Evolutionary conservation across 2,329 filamentous ascomycete species (phyloP), one percentile per base, ranked within the genome.

Genomic region (Verticillium tricorpus): DNA sequence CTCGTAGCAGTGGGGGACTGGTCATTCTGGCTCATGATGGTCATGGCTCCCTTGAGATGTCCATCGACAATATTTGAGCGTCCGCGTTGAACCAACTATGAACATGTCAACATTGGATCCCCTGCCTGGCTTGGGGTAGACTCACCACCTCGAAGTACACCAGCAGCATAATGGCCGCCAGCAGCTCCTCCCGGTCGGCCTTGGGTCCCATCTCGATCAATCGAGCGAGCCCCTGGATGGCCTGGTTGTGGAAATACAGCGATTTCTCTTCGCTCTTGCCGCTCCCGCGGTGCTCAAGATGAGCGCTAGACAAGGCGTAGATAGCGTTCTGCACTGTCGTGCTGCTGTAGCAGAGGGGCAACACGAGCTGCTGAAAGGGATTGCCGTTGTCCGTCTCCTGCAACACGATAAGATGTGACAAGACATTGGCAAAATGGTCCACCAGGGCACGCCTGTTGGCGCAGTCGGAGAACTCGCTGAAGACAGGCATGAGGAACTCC

Each of bases 291-390:
- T 85, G 92, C 66, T 94, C 90, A 62, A 96, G 78, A 71, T 97
- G 95, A 62, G 93, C 94, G 61, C 90, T 91, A 0, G 92, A 86
- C 8, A 97, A 78, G 0, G 93, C 92, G 62, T 91, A 93, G 63
- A 97, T 89, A 11, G 93, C 92, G 70, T 95, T 92, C 73, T 91
- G 90, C 4, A 97, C 82, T 1, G 85, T 81, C 0, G 77, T 76
- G 68, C 83, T 85, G 54, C 71, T 76, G 57, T 81, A 77, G 2
- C 83, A 85, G 45, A 89, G 75, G 2, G 86, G 86, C n/a, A 88
- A 73, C 9, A 88, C 82, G 15, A 88, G 76, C 67, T 87, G 84
- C 66, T 86, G 83, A 67, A 88, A 88, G 0, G 85, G 85, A 64
- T 88, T 88, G 22, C 84, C 85, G 4, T 78, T 78, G 65, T 88